Evolutionary conservation across 164 flowering plant genomes (phyloP).

Genomic region (Malania oleifera): DNA sequence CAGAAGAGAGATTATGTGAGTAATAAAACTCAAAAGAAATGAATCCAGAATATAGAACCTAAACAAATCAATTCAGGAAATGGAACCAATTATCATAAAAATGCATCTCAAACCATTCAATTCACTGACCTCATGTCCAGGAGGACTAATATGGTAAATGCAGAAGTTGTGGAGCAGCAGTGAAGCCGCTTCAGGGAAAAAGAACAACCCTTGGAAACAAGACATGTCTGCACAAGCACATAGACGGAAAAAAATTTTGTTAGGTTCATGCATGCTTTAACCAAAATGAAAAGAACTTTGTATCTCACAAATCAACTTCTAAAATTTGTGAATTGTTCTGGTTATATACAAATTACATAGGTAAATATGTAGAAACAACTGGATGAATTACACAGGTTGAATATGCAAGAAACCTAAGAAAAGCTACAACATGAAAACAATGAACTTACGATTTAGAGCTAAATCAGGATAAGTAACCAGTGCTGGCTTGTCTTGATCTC

Average conservation of each 20-base stretch:
- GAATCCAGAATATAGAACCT: neutral
- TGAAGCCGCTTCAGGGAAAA: constrained; percentile 82
- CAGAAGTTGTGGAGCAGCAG: constrained; percentile 85
- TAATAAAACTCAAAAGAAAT: constrained; percentile 8
- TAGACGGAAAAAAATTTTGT: constrained; percentile 2
- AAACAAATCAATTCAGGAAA: neutral
- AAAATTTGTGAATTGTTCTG: no score
- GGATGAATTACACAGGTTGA: neutral
- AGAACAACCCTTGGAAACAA: constrained; percentile 84
- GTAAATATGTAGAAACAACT: neutral
- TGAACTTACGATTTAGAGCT: constrained; percentile 76
- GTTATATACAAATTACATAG: no score
- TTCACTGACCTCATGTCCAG: constrained; percentile 81
- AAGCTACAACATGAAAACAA: neutral
- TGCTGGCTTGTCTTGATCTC: constrained; percentile 89
- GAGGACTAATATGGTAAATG: constrained; percentile 81
- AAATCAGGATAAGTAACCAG: constrained; percentile 88
- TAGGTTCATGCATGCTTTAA: neutral
- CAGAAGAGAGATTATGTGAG: constrained; percentile 21
- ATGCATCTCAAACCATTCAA: constrained; percentile 10
- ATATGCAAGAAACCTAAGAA: neutral
- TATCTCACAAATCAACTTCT: neutral
- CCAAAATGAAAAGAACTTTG: neutral
- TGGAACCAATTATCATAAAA: neutral
- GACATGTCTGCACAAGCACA: constrained; percentile 59